A percentile compares a stretch with the other conserved stretches of the same genome.
Conservation (phyloP, 306 rosid species). For the Trichosanthes cucumerina region DNA sequence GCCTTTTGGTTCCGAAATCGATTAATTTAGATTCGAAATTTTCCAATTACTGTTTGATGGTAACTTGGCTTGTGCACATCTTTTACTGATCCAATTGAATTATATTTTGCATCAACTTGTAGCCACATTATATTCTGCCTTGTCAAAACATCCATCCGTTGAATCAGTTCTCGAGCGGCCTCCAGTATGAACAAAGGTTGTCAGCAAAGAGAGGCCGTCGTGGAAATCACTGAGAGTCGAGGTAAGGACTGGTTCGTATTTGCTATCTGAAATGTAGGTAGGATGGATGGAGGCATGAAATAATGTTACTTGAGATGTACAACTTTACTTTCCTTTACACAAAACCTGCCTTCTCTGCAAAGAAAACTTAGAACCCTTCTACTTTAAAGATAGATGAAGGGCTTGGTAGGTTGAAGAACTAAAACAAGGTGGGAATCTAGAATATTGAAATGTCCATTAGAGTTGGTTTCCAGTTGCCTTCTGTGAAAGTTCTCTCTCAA, state of each 20-base stretch:
- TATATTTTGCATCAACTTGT: neutral
- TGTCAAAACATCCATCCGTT: neutral
- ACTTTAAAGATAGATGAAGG: neutral
- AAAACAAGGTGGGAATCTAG: conserved; percentile 35
- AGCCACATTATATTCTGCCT: neutral
- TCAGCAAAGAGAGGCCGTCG: neutral
- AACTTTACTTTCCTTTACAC: neutral
- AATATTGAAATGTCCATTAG: conserved; percentile 29
- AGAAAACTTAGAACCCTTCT: neutral
- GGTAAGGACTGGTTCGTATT: neutral
- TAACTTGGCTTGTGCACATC: neutral
- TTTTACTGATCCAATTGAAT: neutral
- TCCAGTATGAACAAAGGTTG: neutral
- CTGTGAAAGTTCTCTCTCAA: conserved; percentile 34
- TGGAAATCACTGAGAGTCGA: neutral
- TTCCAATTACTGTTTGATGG: neutral
- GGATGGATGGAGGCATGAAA: neutral
- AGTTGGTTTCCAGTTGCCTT: conserved; percentile 47
- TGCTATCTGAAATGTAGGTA: neutral
- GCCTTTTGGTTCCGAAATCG: neutral
- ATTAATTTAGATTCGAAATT: neutral
- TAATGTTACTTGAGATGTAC: neutral
- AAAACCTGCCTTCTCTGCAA: conserved; percentile 7
- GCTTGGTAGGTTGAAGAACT: neutral
- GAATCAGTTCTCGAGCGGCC: neutral